Percentiles rank a stretch among this genome's conserved stretches.
phyloP scores from a whole-genome alignment of 1,284 basidiomycete species.

The Hymenochaete sp. region DNA sequence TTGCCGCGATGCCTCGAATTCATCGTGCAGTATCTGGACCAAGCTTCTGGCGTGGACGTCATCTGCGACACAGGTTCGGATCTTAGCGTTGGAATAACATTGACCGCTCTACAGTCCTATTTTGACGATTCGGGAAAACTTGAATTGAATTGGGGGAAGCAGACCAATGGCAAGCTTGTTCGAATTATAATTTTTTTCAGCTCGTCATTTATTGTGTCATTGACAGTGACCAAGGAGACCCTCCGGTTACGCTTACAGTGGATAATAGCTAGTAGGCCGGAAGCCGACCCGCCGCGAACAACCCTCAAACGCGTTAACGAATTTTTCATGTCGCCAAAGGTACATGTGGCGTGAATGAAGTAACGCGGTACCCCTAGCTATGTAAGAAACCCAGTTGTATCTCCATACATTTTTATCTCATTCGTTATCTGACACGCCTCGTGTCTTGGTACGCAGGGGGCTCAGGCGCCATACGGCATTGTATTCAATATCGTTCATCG shows the following conservation, averaged over 20 bases:
- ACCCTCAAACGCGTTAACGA: conserved; percentile 76
- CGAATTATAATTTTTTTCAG: not conserved
- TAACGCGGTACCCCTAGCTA: too few relatives aligned
- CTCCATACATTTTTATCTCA: too few relatives aligned
- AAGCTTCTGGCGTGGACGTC: conserved; percentile 37
- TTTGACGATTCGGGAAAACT: conserved; percentile 47
- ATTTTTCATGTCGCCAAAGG: conserved; percentile 46
- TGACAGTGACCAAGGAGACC: conserved; percentile 41
- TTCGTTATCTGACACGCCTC: too few relatives aligned
- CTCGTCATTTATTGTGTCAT: conserved; percentile 17
- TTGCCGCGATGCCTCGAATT: conserved; percentile 45
- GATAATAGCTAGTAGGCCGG: conserved; percentile 65
- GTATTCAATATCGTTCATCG: too few relatives aligned
- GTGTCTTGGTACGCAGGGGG: too few relatives aligned
- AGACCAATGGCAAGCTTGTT: conserved; percentile 2
- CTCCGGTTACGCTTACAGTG: conserved; percentile 69
- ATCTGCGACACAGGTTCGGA: conserved; percentile 53
- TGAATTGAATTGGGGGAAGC: conserved; percentile 17
- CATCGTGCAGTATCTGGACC: conserved; percentile 33
- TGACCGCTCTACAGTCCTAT: conserved; percentile 47
- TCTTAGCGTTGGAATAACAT: conserved; percentile 50
- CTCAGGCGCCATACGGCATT: too few relatives aligned
- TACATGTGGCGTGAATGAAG: too few relatives aligned
- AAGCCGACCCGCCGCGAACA: conserved; percentile 65
- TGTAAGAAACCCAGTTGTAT: too few relatives aligned